Conservation (phyloP, 1,284 basidiomycete genomes). For the Agroathelia rolfsii region DNA sequence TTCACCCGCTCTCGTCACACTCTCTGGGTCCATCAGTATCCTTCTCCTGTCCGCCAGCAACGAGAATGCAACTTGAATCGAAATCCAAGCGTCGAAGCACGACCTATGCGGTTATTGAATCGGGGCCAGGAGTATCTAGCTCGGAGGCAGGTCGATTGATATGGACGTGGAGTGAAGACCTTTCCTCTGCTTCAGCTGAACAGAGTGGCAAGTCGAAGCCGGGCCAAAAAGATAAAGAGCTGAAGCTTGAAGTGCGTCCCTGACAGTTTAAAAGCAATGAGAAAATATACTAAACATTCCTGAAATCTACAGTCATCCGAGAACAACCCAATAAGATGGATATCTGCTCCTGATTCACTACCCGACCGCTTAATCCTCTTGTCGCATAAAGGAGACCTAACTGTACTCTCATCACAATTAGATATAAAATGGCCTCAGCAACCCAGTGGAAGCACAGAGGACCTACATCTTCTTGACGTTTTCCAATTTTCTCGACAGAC, state of each 20-base stretch:
- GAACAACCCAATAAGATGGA: constrained; percentile 29
- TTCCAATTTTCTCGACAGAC: constrained; percentile 35
- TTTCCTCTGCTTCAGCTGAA: too few species aligned
- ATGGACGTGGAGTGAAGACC: constrained; percentile 52
- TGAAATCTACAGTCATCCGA: too few species aligned
- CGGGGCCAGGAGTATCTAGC: constrained; percentile 32
- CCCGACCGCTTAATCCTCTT: constrained; percentile 33
- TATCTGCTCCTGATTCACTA: constrained; percentile 36
- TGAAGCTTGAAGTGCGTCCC: too few species aligned
- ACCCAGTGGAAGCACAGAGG: constrained; percentile 19
- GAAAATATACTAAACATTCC: too few species aligned
- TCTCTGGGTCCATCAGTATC: constrained; percentile 52
- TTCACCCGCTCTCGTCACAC: constrained; percentile 58
- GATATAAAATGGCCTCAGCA: constrained; percentile 25
- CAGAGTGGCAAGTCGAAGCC: too few species aligned
- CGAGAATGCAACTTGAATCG: too few species aligned
- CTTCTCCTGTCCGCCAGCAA: constrained; percentile 51
- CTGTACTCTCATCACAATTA: constrained; percentile 34
- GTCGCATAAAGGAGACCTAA: constrained; percentile 35
- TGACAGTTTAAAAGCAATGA: too few species aligned
- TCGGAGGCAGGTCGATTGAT: constrained; percentile 38
- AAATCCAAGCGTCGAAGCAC: too few species aligned
- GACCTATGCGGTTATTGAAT: constrained; percentile 45
- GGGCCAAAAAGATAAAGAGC: too few species aligned
- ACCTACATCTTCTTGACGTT: constrained; percentile 26